Base-by-base conservation (phyloP, 345 rosid genomes). In the Gossypioides kirkii region DNA sequence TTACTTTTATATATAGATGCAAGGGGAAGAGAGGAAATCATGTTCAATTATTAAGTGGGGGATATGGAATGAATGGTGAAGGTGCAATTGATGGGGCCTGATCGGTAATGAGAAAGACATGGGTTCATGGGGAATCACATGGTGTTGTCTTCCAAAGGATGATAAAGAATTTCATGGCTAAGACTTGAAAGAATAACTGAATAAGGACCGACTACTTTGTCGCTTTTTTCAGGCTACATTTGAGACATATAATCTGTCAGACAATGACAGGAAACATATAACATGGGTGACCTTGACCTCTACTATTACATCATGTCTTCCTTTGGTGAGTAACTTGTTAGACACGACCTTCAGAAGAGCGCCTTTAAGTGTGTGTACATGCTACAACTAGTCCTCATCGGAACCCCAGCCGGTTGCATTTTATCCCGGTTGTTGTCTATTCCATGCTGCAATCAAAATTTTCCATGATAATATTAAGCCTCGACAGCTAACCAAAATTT, bases 321-420 rank as follows among this genome's bases (percentile, higher is more conserved):
- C 67, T 1, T 36, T 10, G 46, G 8, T 58, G 23, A 61, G 13
- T 20, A 32, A 20, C 9, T 61, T 42, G 36, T 10, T 22, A 64
- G 76, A 64, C 67, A 58, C 59, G 2, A 45, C 16, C 43, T 8
- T 59, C 7, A 43, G 63, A 72, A 45, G 74, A 22, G 14, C 43
- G 42, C 36, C 23, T 17, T n/a, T 43, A 72, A 71, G 52, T 71
- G 53, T 22, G 50, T 55, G 50, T 67, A 67, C 41, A 43, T 11
- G 56, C 20, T 43, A 64, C 60, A 64, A 18, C 28, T 36, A 4
- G 69, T 22, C 42, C 71, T 23, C 28, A 22, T 10, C 9, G 32
- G n/a, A 69, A 52, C 61, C 38, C 64, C 38, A 70, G 22, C 28
- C 17, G 23, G 6, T 41, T 26, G n/a, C 49, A 16, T 13, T 56